Conservation (phyloP, 495 filamentous ascomycete species). For the Oleoguttula mirabilis region DNA sequence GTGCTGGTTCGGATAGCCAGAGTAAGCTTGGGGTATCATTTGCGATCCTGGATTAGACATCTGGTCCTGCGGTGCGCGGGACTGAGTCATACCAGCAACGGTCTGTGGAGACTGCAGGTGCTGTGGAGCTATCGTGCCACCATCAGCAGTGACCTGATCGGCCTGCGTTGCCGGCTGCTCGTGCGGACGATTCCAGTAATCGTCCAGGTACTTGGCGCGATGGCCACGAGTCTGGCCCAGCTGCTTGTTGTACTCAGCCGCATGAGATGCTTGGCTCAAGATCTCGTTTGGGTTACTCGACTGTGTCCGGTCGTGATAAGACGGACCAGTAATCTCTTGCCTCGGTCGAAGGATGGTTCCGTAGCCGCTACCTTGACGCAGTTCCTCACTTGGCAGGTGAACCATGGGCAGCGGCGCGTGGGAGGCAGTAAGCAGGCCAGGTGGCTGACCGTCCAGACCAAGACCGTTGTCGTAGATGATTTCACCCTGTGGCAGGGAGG, state of each 20-base stretch:
- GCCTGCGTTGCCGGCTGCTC: conserved; percentile 43
- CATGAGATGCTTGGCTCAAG: conserved; percentile 73
- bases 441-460: conserved; percentile 41
- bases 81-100: conserved; percentile 15
- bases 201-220: conserved; percentile 62
- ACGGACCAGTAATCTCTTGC: conserved; percentile 77
- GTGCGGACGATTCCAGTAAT: conserved; percentile 64
- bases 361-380: conserved; percentile 60
- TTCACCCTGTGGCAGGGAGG: conserved; percentile 49
- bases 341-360: conserved; percentile 71
- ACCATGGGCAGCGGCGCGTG: conserved; percentile 73
- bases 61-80: conserved; percentile 14
- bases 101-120: conserved; percentile 19
- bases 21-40: conserved; percentile 42
- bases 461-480: conserved; percentile 69
- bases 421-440: conserved; percentile 34
- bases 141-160: conserved; percentile 32
- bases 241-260: conserved; percentile 79
- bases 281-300: conserved; percentile 71
- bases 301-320: conserved; percentile 80
- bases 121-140: conserved; percentile 34
- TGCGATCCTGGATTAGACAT: conserved; percentile 35
- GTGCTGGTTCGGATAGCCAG: conserved; percentile 38
- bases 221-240: conserved; percentile 62
- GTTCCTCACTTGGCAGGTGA: conserved; percentile 66